These are phyloP conservation scores for Arxiozyma bovina DNA, from an alignment of 1,139 yeast genomes.

Conservation along the genomic window DNA sequence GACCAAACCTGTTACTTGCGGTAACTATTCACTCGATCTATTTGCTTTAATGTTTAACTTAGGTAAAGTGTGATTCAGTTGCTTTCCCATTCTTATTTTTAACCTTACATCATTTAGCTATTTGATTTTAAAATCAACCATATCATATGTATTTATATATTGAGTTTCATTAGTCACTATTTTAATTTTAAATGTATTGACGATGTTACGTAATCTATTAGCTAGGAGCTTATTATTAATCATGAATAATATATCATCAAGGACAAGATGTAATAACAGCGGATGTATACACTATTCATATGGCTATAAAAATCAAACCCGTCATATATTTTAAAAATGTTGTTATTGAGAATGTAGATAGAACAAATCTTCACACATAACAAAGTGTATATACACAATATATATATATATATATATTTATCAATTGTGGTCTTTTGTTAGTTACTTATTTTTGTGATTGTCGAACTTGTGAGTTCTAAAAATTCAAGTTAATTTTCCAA, in stretches of 20 bases:
- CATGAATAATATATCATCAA: no score
- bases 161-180: no score
- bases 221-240: no score
- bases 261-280: background rate
- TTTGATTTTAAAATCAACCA: no score
- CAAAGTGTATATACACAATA: background rate
- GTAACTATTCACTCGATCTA: constrained; percentile 2
- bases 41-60: background rate
- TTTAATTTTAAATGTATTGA: no score
- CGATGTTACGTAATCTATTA: no score
- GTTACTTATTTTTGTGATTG: background rate
- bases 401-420: no score
- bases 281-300: no score
- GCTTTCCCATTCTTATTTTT: background rate
- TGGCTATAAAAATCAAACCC: background rate
- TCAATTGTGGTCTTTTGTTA: no score
- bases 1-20: constrained; percentile 1
- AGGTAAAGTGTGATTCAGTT: background rate
- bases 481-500: background rate
- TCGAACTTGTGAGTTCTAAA: no score
- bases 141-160: background rate
- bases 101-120: no score
- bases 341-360: background rate
- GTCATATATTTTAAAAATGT: background rate
- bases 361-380: background rate